Evolutionary conservation across 2,329 filamentous ascomycete species (phyloP).

Genomic region (Arthroderma sp.): DNA sequence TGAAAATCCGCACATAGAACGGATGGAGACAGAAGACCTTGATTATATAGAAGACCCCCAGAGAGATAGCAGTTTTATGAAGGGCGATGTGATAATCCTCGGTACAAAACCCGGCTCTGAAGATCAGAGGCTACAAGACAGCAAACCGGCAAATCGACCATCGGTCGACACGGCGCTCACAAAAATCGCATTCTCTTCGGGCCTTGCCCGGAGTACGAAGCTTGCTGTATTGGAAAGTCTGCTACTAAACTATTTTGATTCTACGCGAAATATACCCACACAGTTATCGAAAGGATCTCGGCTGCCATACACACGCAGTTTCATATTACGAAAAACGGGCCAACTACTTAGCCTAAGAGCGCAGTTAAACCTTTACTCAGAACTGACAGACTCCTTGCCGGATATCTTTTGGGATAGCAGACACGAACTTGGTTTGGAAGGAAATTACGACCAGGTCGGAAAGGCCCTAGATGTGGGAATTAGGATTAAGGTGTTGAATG

Average conservation of each 20-base stretch:
- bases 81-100: conserved; percentile 77
- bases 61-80: conserved; percentile 63
- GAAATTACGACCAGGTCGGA: conserved; percentile 90
- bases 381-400: conserved; percentile 85
- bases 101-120: conserved; percentile 52
- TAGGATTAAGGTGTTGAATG: conserved; percentile 80
- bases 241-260: conserved; percentile 72
- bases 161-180: conserved; percentile 58
- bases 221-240: conserved; percentile 80
- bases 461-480: conserved; percentile 81
- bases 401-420: conserved; percentile 94
- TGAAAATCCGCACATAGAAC: conserved; percentile 56
- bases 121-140: conserved; percentile 14
- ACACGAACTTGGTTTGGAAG: conserved; percentile 79
- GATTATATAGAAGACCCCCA: conserved; percentile 68
- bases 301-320: conserved; percentile 54
- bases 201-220: conserved; percentile 83
- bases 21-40: conserved; percentile 76
- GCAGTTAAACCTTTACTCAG: conserved; percentile 91
- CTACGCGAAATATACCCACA: conserved; percentile 68
- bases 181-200: conserved; percentile 93
- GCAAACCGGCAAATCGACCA: conserved; percentile 21
- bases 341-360: conserved; percentile 80
- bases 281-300: conserved; percentile 58
- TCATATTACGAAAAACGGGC: conserved; percentile 87